Evolutionary conservation across 345 rosid genomes (phyloP), one percentile per base, ranked within the genome.

Genomic region (Schrenkiella parvula): DNA sequence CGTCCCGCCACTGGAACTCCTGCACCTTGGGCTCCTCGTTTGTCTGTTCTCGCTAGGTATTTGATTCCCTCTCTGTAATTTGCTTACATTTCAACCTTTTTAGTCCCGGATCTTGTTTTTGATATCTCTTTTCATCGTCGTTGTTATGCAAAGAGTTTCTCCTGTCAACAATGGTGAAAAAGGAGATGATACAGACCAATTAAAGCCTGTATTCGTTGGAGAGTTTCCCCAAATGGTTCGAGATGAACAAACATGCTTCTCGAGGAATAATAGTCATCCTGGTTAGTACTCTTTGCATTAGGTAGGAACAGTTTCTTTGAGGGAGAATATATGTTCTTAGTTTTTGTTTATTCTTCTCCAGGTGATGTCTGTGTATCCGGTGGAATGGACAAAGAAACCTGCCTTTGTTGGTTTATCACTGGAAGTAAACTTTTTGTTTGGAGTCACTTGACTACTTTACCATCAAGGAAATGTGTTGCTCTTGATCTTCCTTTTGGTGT

Each of bases 11-110:
- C 93, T 19, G 97, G 98, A 17, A 89, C 97, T 70, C 95, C 97
- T 2, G 91, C 91, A 42, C 95, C 98, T 51, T 91, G 96, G 97
- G 95, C 89, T 43, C 84, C 95, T 62, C 96, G 90, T 76, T 78
- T 93, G 29, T 93, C 97, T 14, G 90, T 89, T 72, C 93, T 93
- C 43, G 93, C 98, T 68, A 83, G 97, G 98, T 93, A 73, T 10
- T 12, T 1, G 15, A 32, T 22, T 6, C 48, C 34, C 66, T 18
- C 75, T 47, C n/a, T 3, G 8, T 2, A 4, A 3, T 34, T n/a
- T 34, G 32, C 46, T 62, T 60, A 31, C 74, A 60, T 68, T 61
- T 43, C 35, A 0, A 53, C 13, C 12, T 38, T 6, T 42, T 15
- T 25, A 28, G 39, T 54, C 43, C 12, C 43, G 28, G 55, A 12